A percentile compares a stretch with the other conserved stretches of the same genome.
These are phyloP conservation scores for Mycena sp. DNA, from an alignment of 1,284 basidiomycete genomes.

Conservation along the genomic window DNA sequence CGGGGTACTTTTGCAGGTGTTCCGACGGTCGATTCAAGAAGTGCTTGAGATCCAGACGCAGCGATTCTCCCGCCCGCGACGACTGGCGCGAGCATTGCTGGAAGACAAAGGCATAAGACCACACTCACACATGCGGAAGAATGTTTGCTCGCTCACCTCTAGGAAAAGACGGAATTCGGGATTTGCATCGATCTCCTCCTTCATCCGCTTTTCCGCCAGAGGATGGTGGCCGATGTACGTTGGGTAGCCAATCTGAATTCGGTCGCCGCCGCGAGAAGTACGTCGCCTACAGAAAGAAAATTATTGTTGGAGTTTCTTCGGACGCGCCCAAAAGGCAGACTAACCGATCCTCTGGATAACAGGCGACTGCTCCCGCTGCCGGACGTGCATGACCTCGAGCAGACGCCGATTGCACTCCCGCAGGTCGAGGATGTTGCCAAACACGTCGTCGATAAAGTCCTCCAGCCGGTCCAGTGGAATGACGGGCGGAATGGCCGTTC, in stretches of 20 bases:
- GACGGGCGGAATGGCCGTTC: conserved; percentile 77
- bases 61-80: conserved; percentile 51
- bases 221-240: conserved; percentile 89
- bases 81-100: conserved; percentile 66
- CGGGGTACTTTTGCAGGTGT: conserved; percentile 91
- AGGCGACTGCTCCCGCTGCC: conserved; percentile 89
- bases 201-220: conserved; percentile 85
- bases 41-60: conserved; percentile 86
- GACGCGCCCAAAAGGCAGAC: background rate
- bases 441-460: conserved; percentile 87
- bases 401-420: conserved; percentile 84
- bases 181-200: conserved; percentile 87
- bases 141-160: conserved; percentile 72
- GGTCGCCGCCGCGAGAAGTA: conserved; percentile 88
- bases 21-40: conserved; percentile 89
- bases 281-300: conserved; percentile 61
- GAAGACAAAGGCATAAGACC: background rate
- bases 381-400: conserved; percentile 86
- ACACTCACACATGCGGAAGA: background rate
- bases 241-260: conserved; percentile 92
- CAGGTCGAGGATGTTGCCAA: conserved; percentile 88
- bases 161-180: conserved; percentile 88
- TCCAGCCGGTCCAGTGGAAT: conserved; percentile 77
- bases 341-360: conserved; percentile 83
- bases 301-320: background rate